Conservation (phyloP, 495 filamentous ascomycete species). For the Aspergillus conjunctus region DNA sequence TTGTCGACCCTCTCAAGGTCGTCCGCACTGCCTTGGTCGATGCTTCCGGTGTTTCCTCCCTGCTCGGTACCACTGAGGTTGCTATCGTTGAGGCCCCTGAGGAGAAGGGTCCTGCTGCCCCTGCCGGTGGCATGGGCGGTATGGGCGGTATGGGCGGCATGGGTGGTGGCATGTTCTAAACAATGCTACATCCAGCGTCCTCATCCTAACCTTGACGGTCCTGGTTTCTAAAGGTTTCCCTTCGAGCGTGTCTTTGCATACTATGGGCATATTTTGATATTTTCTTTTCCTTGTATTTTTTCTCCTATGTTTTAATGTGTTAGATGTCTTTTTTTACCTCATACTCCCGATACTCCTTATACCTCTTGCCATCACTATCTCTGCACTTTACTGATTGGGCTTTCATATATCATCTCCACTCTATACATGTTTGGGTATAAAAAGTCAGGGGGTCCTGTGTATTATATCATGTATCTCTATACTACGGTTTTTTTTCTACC, state of each 20-base stretch:
- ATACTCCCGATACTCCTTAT: conserved; percentile 12
- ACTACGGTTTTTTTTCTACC: not conserved
- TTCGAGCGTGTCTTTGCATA: conserved; percentile 49
- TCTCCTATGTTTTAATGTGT: conserved; percentile 39
- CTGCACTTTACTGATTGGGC: conserved; percentile 13
- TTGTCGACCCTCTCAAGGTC: conserved; percentile 98
- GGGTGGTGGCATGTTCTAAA: conserved; percentile 55
- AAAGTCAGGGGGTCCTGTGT: conserved; percentile 33
- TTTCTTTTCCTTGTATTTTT: conserved; percentile 31
- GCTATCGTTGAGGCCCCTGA: conserved; percentile 95
- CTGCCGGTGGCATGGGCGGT: conserved; percentile 61
- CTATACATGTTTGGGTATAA: conserved; percentile 24
- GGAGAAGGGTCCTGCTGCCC: conserved; percentile 69
- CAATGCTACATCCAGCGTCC: conserved; percentile 23
- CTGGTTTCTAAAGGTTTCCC: conserved; percentile 30
- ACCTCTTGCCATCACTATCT: conserved; percentile 13
- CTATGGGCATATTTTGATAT: conserved; percentile 38
- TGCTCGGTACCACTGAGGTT: conserved; percentile 97
- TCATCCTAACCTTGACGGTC: conserved; percentile 17
- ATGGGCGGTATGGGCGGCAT: conserved; percentile 74
- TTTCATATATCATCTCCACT: conserved; percentile 30
- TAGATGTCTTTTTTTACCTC: conserved; percentile 50
- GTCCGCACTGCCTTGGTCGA: conserved; percentile 94
- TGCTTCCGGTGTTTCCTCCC: conserved; percentile 92
- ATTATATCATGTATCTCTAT: conserved; percentile 33